A percentile compares a stretch with the other conserved stretches of the same genome.
These are phyloP conservation scores for Venturia aucupariae DNA, from an alignment of 2,329 filamentous ascomycete species.

Conservation along the genomic window DNA sequence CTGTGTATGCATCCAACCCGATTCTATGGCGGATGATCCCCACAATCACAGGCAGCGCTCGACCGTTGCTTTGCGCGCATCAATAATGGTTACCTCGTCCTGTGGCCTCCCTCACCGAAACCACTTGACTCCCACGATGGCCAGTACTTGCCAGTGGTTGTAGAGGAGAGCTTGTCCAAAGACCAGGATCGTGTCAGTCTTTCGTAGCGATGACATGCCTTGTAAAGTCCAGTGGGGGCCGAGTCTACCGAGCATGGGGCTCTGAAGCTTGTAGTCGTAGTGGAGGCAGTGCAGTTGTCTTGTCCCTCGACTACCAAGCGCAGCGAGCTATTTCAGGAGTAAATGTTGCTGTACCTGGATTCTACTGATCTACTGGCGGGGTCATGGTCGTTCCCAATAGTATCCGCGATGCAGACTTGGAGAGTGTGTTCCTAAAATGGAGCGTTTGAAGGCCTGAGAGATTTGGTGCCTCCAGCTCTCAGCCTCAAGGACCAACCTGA, in stretches of 20 bases:
- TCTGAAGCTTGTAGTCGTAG: not conserved
- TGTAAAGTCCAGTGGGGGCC: not conserved
- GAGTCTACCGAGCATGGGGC: not conserved
- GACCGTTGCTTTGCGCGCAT: not conserved
- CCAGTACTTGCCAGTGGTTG: not conserved
- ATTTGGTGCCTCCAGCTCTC: not conserved
- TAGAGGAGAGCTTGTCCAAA: too few relatives aligned
- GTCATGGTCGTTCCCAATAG: not conserved
- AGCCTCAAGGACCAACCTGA: conserved; percentile 4
- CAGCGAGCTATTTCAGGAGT: not conserved
- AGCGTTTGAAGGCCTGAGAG: not conserved
- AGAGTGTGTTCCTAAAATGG: not conserved
- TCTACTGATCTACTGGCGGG: not conserved
- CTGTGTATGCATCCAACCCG: not conserved
- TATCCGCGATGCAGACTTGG: not conserved
- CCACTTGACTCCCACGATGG: too few relatives aligned
- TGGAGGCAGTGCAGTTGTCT: not conserved
- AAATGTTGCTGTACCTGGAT: not conserved
- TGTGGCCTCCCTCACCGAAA: not conserved
- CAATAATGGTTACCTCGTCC: not conserved
- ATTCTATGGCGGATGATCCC: not conserved
- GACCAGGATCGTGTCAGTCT: not conserved
- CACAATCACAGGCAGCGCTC: not conserved
- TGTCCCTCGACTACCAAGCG: not conserved
- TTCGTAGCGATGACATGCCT: not conserved